These are phyloP conservation scores for Osmozyma mogii DNA, from an alignment of 805 yeast genomes.

Conservation along the genomic window DNA sequence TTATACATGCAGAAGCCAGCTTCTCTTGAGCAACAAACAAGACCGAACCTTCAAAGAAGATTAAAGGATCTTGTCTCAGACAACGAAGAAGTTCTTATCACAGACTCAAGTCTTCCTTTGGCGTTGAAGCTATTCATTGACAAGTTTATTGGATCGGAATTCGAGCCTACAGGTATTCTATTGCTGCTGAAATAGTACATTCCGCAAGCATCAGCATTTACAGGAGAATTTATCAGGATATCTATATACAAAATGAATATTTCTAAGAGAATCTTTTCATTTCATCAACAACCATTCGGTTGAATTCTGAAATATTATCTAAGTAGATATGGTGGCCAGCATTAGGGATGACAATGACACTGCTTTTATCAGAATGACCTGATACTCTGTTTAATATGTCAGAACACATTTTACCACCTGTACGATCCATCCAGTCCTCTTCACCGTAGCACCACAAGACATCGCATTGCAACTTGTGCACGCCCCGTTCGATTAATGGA, in stretches of 20 bases:
- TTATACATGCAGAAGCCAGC: slow-evolving; percentile 44
- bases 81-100: slow-evolving; percentile 45
- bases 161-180: too few species aligned
- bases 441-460: slow-evolving; percentile 84
- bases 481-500: slow-evolving; percentile 51
- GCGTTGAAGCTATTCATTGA: slow-evolving; percentile 23
- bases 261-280: slow-evolving; percentile 27
- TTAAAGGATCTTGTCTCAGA: slow-evolving; percentile 29
- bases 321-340: slow-evolving; percentile 78
- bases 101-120: slow-evolving; percentile 46
- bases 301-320: slow-evolving; percentile 53
- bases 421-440: slow-evolving; percentile 53
- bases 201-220: too few species aligned
- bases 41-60: slow-evolving; percentile 31
- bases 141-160: slow-evolving; percentile 8
- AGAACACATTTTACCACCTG: slow-evolving; percentile 39
- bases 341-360: slow-evolving; percentile 37
- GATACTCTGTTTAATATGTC: slow-evolving; percentile 20
- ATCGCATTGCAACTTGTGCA: slow-evolving; percentile 48
- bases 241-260: neutral
- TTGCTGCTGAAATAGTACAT: too few species aligned
- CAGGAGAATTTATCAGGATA: too few species aligned
- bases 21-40: slow-evolving; percentile 36
- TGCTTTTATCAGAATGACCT: slow-evolving; percentile 11
- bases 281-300: slow-evolving; percentile 41